Base-by-base conservation (phyloP, 352 stramenopile genomes). In the Phytophthora cryptogea region DNA sequence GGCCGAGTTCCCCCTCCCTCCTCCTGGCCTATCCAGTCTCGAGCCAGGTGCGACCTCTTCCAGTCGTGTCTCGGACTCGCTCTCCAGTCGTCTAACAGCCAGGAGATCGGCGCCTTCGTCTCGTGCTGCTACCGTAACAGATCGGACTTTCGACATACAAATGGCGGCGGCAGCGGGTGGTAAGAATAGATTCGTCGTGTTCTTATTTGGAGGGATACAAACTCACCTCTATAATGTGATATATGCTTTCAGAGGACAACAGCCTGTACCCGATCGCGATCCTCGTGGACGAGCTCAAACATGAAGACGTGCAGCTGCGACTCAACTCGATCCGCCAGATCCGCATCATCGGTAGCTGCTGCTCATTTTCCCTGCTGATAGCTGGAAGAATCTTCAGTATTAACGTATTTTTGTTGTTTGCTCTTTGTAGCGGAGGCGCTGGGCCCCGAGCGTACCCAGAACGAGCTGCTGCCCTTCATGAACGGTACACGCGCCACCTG, bases 391-490 rank as follows among this genome's bases (percentile, higher is more conserved):
- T 0, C 7, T 20, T 4, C 16, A 5, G 17, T 54, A 35, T 37
- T 70, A 67, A 70, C 45, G 13, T 59, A 31, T 8, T 47, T 57
- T 61, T 50, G 42, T 53, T 45, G 33, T 9, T 6, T 59, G 13
- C 43, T 30, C 14, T 47, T 50, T 44, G 10, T 57, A 95, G 92
- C 92, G 14, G 76, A 86, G 50, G 94, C 94, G 16, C 74, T 98
- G 26, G 95, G 95, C 5, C 78, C 80, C 6, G 80, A 97, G 45
- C 86, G 95, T 35, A 97, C 92, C 50, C 78, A 90, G 42, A 82
- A 95, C 36, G 97, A 99, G 80, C 80, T 99, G 13, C 64, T 99
- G n/a, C 97, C 97, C 2, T 99, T 99, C 65, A 76, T 99, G 33
- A 96, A 96, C 59, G 90, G 89, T 95, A 66, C 48, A 70, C 35